These are phyloP conservation scores for Logfia minima DNA, from an alignment of 129 eudicot genomes.

Conservation along the genomic window DNA sequence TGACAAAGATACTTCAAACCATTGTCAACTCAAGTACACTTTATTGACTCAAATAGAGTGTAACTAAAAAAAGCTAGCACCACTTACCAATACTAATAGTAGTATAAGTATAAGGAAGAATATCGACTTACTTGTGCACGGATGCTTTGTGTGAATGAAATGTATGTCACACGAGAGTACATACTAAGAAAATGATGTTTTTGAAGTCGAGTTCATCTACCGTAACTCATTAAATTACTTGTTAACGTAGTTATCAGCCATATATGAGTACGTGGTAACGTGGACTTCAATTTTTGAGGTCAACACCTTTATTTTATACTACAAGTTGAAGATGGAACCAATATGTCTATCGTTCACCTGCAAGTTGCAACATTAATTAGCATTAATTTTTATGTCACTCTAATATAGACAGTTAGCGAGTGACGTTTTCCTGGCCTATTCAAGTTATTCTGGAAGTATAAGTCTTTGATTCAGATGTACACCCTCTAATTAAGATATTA, in stretches of 20 bases:
- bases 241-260: neutral
- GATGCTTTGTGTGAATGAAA: neutral
- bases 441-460: no score
- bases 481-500: no score
- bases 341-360: neutral
- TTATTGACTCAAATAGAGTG: no score
- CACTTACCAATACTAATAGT: no score
- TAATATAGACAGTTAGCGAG: neutral
- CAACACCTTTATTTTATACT: neutral
- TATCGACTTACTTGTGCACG: neutral
- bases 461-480: no score
- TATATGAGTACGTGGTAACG: neutral
- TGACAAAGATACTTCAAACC: no score
- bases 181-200: conserved; percentile 11
- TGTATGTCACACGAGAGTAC: neutral
- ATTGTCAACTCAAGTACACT: no score
- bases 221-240: neutral
- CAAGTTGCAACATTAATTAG: conserved; percentile 8
- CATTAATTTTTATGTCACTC: neutral
- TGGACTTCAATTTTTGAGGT: neutral
- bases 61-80: no score
- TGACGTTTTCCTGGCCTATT: no score
- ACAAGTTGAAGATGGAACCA: neutral
- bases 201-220: neutral
- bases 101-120: neutral